Base-by-base conservation (phyloP, 495 filamentous ascomycete species). In the Talaromyces adpressus region DNA sequence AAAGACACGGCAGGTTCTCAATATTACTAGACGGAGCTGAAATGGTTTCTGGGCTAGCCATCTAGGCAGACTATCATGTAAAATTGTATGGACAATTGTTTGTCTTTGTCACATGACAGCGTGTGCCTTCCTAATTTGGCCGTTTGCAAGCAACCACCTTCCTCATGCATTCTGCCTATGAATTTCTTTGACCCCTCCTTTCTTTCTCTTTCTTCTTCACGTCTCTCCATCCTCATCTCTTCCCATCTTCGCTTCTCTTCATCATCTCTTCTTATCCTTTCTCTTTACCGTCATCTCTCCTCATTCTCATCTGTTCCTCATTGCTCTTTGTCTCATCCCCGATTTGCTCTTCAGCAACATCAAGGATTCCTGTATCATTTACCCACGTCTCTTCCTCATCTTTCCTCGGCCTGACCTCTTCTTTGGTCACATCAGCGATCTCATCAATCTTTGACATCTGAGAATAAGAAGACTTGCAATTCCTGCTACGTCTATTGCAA, bases 61-160 rank as follows among this genome's bases (percentile, higher is more conserved):
- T 23, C 52, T 56, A 56, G 52, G 8, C 51, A 53, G 22, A 57
- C 14, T 36, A 53, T 23, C 73, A 77, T 61, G 67, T 65, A 14
- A 63, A 36, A 36, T 36, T 36, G 32, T 34, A 34, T 34, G 32
- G 32, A 34, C 41, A 47, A 47, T 14, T 8, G 36, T 39, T 39
- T 47, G 45, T 49, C n/a, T 49, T 49, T 49, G n/a, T 49, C 45
- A 49, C 45, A 49, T 74, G 70, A 62, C 61, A 62, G 5, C 58
- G 64, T 27, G 54, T 62, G 68, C 62, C 61, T 72, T 65, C 68
- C 64, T 68, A 18, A 18, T 69, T 5, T 18, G 58, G 16, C 16
- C 20, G 20, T 45, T 45, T 27, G 23, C 36, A 60, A 32, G 12
- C n/a, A 27, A 23, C 22, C 11, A 22, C 52, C 22, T 23, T 9